Evolutionary conservation across 2,329 filamentous ascomycete genomes (phyloP).

Genomic region (Trichocomaceae sp.): DNA sequence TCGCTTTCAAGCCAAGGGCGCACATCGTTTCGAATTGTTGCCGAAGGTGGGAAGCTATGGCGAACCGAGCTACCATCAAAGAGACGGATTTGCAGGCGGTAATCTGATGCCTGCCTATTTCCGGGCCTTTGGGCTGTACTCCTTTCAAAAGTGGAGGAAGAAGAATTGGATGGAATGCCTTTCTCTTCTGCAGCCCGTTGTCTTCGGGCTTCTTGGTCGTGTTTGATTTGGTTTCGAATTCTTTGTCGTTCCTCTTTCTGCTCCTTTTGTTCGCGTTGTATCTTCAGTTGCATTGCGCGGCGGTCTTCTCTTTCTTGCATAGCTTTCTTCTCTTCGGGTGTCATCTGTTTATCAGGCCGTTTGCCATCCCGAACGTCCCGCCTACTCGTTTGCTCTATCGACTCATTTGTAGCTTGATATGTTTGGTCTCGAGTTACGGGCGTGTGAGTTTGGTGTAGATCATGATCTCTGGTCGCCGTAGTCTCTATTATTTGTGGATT

Average conservation of each 20-base stretch:
- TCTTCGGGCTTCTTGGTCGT: conserved; percentile 65
- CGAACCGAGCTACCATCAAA: conserved; percentile 79
- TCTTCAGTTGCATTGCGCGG: conserved; percentile 52
- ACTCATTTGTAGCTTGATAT: conserved; percentile 1
- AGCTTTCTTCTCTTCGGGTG: not conserved
- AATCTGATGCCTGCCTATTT: conserved; percentile 21
- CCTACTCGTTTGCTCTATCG: conserved; percentile 17
- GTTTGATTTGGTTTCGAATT: conserved; percentile 67
- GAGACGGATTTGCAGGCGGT: conserved; percentile 69
- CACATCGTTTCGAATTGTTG: conserved; percentile 60
- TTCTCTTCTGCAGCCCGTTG: conserved; percentile 40
- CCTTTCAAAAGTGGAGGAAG: not conserved
- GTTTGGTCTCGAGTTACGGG: conserved; percentile 13
- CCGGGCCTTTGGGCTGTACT: not conserved
- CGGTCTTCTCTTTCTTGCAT: conserved; percentile 34
- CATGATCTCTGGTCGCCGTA: conserved; percentile 7
- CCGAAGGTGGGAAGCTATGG: conserved; percentile 58
- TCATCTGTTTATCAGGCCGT: conserved; percentile 4
- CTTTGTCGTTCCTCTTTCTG: conserved; percentile 62
- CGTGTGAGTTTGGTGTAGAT: not conserved
- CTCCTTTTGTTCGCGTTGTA: conserved; percentile 59
- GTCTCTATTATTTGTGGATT: conserved; percentile 9
- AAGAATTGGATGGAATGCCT: not conserved
- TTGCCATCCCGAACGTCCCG: conserved; percentile 22
- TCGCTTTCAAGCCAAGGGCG: conserved; percentile 69